Conservation (phyloP, 1,284 basidiomycete genomes). For the Peniophora sp. region DNA sequence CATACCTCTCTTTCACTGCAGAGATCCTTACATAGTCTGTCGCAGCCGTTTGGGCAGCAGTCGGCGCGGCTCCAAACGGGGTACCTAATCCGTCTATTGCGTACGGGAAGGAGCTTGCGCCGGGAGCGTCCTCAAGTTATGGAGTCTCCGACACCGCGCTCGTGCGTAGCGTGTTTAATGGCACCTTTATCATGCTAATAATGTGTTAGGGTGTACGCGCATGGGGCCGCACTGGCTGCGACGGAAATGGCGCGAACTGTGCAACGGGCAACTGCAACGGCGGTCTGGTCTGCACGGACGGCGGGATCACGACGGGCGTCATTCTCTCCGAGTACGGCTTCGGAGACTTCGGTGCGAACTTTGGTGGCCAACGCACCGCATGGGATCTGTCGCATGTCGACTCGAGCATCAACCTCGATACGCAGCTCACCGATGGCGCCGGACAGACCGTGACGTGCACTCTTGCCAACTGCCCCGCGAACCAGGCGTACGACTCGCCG, state of each 20-base stretch:
- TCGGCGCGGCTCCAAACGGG: neutral
- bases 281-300: neutral
- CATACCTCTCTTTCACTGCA: neutral
- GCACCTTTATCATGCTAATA: neutral
- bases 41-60: neutral
- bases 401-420: neutral
- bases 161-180: neutral
- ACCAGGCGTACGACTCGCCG: neutral
- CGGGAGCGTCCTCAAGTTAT: neutral
- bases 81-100: neutral
- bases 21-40: too few species aligned
- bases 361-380: neutral
- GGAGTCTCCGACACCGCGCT: neutral
- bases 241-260: neutral
- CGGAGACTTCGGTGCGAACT: neutral
- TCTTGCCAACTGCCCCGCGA: neutral
- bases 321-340: neutral
- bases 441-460: neutral
- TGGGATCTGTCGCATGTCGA: neutral
- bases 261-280: neutral
- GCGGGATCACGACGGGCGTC: neutral
- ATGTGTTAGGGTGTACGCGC: neutral
- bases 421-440: neutral
- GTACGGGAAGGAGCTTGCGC: neutral
- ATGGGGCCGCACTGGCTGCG: neutral